Evolutionary conservation across 352 stramenopile species (phyloP), one percentile per base, ranked within the genome.

Genomic region (Globisporangium uncinulatum): DNA sequence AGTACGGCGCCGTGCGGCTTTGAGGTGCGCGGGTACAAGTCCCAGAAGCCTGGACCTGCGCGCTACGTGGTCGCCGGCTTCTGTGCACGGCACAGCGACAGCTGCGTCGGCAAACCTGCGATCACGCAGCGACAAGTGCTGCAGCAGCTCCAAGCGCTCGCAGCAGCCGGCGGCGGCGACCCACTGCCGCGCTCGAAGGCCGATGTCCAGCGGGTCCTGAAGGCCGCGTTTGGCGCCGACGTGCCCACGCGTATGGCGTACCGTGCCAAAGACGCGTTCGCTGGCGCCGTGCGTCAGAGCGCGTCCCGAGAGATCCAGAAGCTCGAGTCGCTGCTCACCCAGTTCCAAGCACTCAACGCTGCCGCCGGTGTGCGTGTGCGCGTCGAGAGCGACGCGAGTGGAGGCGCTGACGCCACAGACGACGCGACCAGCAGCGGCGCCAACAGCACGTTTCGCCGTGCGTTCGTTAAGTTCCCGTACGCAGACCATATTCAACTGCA

Each of bases 391-490:
- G 63, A 76, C 34, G 50, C 47, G 19, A 56, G 55, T 48, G 59
- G 57, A 29, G 4, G 4, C 4, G 24, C 24, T 29, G 24, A 29
- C 24, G 24, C 24, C 24, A 29, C 4, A 29, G 24, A 29, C 13
- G 65, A 67, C 34, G 34, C 34, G 34, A 39, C 5, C 34, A 39
- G 34, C 34, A 39, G 34, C 34, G 10, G 34, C 34, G 10, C 7
- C 34, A 39, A 13, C 5, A 39, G 34, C 5, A 39, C 34, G 49
- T 79, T 76, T 51, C 68, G 62, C 32, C 69, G 71, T 3, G 71
- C 71, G 29, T 83, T 83, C 61, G 45, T 83, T 7, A 74, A 71
- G 61, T 53, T 80, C 19, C 73, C 71, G 8, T 70, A 73, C 31
- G 66, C 72, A 4, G 51, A 51, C 6, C 39, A 73, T 13, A 17